phyloP scores from a whole-genome alignment of 2,329 filamentous ascomycete genomes.

The Fusarium sterilihyphosum region DNA sequence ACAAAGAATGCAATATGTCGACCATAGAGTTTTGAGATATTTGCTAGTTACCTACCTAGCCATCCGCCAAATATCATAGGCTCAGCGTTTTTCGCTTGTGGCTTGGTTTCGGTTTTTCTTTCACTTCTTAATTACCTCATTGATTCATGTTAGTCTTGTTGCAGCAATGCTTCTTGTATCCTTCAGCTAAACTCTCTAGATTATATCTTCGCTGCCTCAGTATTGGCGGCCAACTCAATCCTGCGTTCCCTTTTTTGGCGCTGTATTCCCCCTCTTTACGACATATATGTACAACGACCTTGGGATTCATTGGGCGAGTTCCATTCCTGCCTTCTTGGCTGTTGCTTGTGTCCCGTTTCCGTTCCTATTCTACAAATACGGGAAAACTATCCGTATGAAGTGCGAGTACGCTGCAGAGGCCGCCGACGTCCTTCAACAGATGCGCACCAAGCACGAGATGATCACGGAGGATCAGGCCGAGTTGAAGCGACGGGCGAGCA shows the following conservation, averaged over 20 bases:
- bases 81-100: slow-evolving; percentile 62
- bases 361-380: slow-evolving; percentile 80
- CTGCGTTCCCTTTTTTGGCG: slow-evolving; percentile 78
- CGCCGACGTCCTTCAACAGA: slow-evolving; percentile 65
- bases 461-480: slow-evolving; percentile 46
- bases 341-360: slow-evolving; percentile 78
- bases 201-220: slow-evolving; percentile 80
- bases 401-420: slow-evolving; percentile 78
- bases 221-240: slow-evolving; percentile 77
- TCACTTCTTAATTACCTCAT: slow-evolving; percentile 73
- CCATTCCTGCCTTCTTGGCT: slow-evolving; percentile 78
- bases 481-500: slow-evolving; percentile 41
- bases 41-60: neutral
- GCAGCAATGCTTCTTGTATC: neutral
- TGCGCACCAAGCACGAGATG: slow-evolving; percentile 47
- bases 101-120: slow-evolving; percentile 73
- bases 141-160: slow-evolving; percentile 60
- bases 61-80: slow-evolving; percentile 44
- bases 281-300: slow-evolving; percentile 65
- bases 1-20: slow-evolving; percentile 68
- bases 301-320: slow-evolving; percentile 80
- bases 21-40: slow-evolving; percentile 69
- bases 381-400: slow-evolving; percentile 66
- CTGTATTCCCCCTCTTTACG: slow-evolving; percentile 79
- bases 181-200: slow-evolving; percentile 49